Conservation (phyloP, 352 stramenopile genomes). For the Globisporangium cystogenes region DNA sequence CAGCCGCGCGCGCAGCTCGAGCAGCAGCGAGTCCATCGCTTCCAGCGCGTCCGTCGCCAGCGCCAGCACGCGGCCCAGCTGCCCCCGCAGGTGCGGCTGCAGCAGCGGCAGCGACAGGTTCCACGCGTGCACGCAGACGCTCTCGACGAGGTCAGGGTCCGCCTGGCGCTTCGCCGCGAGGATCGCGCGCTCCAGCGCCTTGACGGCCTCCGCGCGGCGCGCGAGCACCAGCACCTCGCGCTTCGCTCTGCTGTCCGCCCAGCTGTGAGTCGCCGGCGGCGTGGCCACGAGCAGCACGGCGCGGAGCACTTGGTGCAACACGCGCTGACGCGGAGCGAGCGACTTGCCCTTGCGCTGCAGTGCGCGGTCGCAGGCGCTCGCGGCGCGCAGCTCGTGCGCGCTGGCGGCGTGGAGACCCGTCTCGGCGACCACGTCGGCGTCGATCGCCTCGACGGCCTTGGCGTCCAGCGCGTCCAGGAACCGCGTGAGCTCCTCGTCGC, state of each 20-base stretch:
- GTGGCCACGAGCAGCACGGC: conserved; percentile 30
- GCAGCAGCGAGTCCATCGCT: conserved; percentile 75
- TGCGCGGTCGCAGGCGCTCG: conserved; percentile 37
- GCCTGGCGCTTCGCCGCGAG: conserved; percentile 71
- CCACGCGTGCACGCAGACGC: conserved; percentile 75
- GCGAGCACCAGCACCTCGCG: conserved; percentile 32
- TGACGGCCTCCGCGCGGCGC: conserved; percentile 65
- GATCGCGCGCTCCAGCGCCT: conserved; percentile 70
- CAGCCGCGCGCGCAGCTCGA: conserved; percentile 71
- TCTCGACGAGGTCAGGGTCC: conserved; percentile 74
- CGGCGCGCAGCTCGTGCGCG: conserved; percentile 22
- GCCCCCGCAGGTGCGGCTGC: conserved; percentile 53
- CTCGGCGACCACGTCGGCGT: conserved; percentile 57
- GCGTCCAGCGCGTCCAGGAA: conserved; percentile 30
- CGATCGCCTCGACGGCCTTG: conserved; percentile 24
- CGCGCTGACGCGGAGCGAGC: conserved; percentile 32
- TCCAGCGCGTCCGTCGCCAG: conserved; percentile 58
- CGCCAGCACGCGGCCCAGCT: conserved; percentile 69
- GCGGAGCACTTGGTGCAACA: conserved; percentile 54
- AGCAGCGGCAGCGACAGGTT: conserved; percentile 80
- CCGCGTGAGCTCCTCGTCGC: conserved; percentile 24
- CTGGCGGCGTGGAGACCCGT: conserved; percentile 47
- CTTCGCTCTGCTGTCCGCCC: conserved; percentile 7
- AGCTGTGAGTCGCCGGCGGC: conserved; percentile 6
- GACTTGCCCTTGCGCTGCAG: conserved; percentile 50